These are phyloP conservation scores for Zymoseptoria ardabiliae DNA, from an alignment of 2,329 filamentous ascomycete species.

Conservation along the genomic window DNA sequence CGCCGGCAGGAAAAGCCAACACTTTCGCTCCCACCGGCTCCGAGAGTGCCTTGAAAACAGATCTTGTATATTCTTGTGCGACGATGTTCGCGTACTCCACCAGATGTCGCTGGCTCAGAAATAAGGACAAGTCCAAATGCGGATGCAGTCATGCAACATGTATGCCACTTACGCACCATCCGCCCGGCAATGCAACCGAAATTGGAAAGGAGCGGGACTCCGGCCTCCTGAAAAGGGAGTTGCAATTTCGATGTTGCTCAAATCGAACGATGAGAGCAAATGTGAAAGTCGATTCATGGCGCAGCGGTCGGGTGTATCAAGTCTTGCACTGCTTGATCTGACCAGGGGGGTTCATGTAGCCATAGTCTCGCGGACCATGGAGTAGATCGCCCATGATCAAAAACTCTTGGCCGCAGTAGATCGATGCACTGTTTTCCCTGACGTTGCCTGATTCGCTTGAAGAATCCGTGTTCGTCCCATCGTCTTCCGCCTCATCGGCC, in stretches of 20 bases:
- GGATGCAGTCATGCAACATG: not conserved
- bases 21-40: no score
- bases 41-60: no score
- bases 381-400: not conserved
- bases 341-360: not conserved
- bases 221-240: not conserved
- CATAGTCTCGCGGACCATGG: not conserved
- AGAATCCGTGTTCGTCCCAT: not conserved
- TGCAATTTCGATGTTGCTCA: no score
- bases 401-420: not conserved
- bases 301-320: no score
- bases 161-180: not conserved
- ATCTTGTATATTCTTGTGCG: not conserved
- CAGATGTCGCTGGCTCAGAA: not conserved
- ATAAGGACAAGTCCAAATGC: not conserved
- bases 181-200: not conserved
- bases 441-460: not conserved
- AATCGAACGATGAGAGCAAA: not conserved
- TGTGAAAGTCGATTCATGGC: not conserved
- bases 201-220: not conserved
- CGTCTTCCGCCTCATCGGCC: not conserved
- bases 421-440: not conserved
- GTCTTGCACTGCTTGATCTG: not conserved
- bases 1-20: no score
- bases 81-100: not conserved